Evolutionary conservation across 2,329 filamentous ascomycete species (phyloP).

Genomic region (Huntiella omanensis): DNA sequence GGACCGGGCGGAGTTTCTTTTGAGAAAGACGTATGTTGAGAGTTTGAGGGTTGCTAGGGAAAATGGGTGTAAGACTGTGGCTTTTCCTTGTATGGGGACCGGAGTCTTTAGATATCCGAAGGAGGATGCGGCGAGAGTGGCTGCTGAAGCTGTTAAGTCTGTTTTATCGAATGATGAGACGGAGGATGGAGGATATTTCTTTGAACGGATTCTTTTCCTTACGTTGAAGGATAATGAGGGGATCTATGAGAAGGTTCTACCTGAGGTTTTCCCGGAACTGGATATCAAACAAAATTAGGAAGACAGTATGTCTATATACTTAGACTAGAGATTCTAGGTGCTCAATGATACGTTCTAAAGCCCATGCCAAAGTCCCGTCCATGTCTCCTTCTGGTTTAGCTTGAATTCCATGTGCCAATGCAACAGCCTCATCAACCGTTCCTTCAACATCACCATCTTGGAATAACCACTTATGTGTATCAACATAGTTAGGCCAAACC

Average conservation of each 20-base stretch:
- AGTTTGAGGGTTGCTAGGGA: constrained; percentile 55
- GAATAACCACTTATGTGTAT: constrained; percentile 68
- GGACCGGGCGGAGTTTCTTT: constrained; percentile 26
- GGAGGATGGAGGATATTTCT: constrained; percentile 33
- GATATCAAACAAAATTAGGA: background rate
- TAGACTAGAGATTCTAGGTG: background rate
- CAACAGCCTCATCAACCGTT: constrained; percentile 18
- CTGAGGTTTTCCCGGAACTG: constrained; percentile 18
- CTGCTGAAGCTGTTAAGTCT: constrained; percentile 26
- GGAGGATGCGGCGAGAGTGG: constrained; percentile 50
- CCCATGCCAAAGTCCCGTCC: constrained; percentile 46
- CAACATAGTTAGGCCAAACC: constrained; percentile 89
- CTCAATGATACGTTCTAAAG: constrained; percentile 39
- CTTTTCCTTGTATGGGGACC: constrained; percentile 72
- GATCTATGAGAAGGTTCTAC: constrained; percentile 51
- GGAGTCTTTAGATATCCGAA: constrained; percentile 81
- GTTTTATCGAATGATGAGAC: constrained; percentile 23
- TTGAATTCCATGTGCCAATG: constrained; percentile 25
- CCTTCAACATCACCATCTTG: constrained; percentile 47
- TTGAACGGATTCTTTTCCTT: constrained; percentile 69
- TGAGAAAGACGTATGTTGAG: constrained; percentile 46
- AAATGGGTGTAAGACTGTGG: constrained; percentile 49
- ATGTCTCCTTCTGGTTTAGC: constrained; percentile 38
- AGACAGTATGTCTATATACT: background rate
- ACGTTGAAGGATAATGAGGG: constrained; percentile 60